Base-by-base conservation (phyloP, 2,329 filamentous ascomycete species). In the Alternaria triticimaculans region DNA sequence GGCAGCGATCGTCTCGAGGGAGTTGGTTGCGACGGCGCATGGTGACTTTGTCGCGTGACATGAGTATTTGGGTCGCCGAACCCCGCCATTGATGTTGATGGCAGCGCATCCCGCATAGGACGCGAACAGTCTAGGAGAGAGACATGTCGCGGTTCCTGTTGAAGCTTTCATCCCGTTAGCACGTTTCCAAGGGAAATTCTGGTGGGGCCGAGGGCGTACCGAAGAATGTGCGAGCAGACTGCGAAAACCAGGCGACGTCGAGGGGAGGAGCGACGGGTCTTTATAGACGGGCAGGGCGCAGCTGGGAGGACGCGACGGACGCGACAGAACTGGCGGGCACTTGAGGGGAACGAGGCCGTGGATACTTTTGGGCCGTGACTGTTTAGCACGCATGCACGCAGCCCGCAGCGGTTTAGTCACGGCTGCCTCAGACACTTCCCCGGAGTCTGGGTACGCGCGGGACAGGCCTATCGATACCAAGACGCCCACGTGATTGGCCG, bases 1-100 rank as follows among this genome's bases (percentile, higher is more conserved):
- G 86, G 86, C 15, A 86, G 77, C 26, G 76, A 72, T 62, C 67
- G 72, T 64, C 71, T 72, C 62, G 73, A 69, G 50, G 70, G 69
- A 18, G 68, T 60, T 33, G 61, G 63, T 51, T 58, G 76, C 64
- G 46, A 65, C 57, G 53, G 49, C 54, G 74, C 60, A 63, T 63
- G 58, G 25, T 64, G 63, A 43, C 23, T 55, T 48, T 59, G 64
- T 45, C 66, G 68, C 61, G 74, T 64, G 62, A 68, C 43, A 53
- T 67, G 59, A 58, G 72, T 65, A 58, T 69, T 65, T 64, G 70
- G 70, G 65, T 72, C 69, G 67, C 64, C 72, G 60, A 73, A 71
- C 62, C 72, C 76, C 69, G 77, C 78, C 79, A 80, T 80, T 75
- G 70, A 69, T 66, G 71, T 67, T 72, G 73, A 72, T 55, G 55